Percentiles rank a stretch among this genome's conserved stretches.
These are phyloP conservation scores for Sarocladium strictum DNA, from an alignment of 2,329 filamentous ascomycete species.

Conservation along the genomic window DNA sequence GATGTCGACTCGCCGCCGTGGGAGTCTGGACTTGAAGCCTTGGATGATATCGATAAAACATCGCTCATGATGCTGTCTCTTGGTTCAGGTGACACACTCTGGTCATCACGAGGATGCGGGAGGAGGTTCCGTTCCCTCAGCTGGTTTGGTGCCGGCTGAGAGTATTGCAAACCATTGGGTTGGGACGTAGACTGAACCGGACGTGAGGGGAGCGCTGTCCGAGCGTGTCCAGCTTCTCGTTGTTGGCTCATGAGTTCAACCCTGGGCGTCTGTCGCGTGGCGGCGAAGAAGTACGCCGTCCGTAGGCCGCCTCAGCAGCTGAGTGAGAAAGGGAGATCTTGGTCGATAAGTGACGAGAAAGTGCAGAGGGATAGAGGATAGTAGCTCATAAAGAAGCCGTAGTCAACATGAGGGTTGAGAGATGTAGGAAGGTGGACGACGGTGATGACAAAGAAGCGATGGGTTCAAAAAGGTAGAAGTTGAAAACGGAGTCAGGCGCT, in stretches of 20 bases:
- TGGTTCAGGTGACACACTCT: slow-evolving; percentile 20
- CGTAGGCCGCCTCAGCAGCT: not conserved
- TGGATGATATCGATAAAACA: slow-evolving; percentile 16
- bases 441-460: not conserved
- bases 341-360: not conserved
- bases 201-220: slow-evolving; percentile 32
- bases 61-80: slow-evolving; percentile 20
- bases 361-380: not conserved
- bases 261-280: not conserved
- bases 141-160: not conserved
- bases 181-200: slow-evolving; percentile 27
- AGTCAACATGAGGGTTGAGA: slow-evolving; percentile 1
- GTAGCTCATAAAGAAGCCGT: not conserved
- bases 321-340: not conserved
- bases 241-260: slow-evolving; percentile 18
- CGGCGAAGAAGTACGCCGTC: not conserved
- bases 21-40: slow-evolving; percentile 23
- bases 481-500: not conserved
- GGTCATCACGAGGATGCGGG: not conserved
- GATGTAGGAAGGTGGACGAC: not conserved
- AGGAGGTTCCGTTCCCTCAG: not conserved
- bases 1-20: slow-evolving; percentile 12
- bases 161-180: slow-evolving; percentile 13
- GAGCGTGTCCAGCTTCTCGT: slow-evolving; percentile 23
- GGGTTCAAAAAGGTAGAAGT: not conserved